Evolutionary conservation across 768 basidiomycete species (phyloP).

Genomic region (Butyriboletus loyo): DNA sequence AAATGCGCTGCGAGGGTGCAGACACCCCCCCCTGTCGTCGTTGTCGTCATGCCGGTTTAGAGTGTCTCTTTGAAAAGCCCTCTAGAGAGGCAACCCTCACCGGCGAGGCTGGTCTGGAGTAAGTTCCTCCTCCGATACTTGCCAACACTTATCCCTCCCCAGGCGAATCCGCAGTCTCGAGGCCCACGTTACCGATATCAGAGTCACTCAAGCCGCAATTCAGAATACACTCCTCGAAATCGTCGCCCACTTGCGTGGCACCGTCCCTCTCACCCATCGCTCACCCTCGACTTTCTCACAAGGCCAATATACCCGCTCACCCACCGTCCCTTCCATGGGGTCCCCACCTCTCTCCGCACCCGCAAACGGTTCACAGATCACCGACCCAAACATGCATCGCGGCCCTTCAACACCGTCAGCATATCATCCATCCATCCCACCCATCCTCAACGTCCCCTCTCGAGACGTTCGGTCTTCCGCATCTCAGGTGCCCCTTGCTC

Average conservation of each 20-base stretch:
- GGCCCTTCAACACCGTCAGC: conserved; percentile 30
- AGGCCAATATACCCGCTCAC: conserved; percentile 59
- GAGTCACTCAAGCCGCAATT: conserved; percentile 67
- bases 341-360: conserved; percentile 44
- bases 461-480: conserved; percentile 34
- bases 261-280: conserved; percentile 44
- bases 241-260: conserved; percentile 68
- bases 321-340: conserved; percentile 60
- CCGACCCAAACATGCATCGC: conserved; percentile 24
- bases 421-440: conserved; percentile 30
- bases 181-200: conserved; percentile 79
- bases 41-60: conserved; percentile 84
- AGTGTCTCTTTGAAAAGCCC: conserved; percentile 95
- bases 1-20: conserved; percentile 96
- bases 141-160: conserved; percentile 17
- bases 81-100: conserved; percentile 82
- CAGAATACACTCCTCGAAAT: conserved; percentile 80
- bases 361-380: conserved; percentile 32
- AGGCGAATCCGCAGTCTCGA: conserved; percentile 93
- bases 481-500: conserved; percentile 32
- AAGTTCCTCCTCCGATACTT: conserved; percentile 32
- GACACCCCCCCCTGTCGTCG: conserved; percentile 96
- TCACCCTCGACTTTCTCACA: conserved; percentile 59
- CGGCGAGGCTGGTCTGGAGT: conserved; percentile 89
- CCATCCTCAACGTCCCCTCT: conserved; percentile 28